phyloP scores from a whole-genome alignment of 768 basidiomycete species.

The Steccherinum ochraceum region DNA sequence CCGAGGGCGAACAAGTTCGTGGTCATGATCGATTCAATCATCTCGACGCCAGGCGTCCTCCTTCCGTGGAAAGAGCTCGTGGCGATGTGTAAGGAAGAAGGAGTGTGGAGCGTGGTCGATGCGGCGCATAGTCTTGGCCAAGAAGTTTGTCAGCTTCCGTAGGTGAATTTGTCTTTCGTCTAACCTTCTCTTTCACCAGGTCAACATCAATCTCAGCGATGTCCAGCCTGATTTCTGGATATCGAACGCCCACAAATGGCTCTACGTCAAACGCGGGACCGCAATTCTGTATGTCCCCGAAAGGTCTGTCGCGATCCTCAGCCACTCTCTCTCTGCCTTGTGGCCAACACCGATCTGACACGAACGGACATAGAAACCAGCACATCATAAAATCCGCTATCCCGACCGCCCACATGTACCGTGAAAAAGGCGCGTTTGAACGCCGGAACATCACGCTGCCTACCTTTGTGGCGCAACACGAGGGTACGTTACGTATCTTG shows the following conservation, averaged over 20 bases:
- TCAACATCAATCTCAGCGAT: constrained; percentile 42
- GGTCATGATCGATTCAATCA: constrained; percentile 61
- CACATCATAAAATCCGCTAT: constrained; percentile 53
- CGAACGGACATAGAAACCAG: constrained; percentile 50
- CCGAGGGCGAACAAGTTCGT: constrained; percentile 41
- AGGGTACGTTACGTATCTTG: no score
- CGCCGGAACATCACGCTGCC: no score
- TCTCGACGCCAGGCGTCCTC: constrained; percentile 49
- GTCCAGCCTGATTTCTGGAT: constrained; percentile 67
- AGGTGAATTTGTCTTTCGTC: neutral
- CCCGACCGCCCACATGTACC: constrained; percentile 51
- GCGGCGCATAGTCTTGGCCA: constrained; percentile 75
- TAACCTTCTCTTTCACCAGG: constrained; percentile 4
- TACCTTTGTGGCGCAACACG: no score
- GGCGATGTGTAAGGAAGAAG: constrained; percentile 50
- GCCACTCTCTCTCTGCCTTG: constrained; percentile 11
- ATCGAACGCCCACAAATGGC: constrained; percentile 86
- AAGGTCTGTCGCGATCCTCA: constrained; percentile 29
- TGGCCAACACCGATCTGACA: no score
- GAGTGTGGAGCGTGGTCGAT: constrained; percentile 62
- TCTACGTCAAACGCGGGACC: constrained; percentile 57
- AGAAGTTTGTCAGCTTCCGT: constrained; percentile 36
- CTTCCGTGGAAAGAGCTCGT: constrained; percentile 71
- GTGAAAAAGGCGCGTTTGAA: no score
- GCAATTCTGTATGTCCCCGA: constrained; percentile 69